phyloP scores from a whole-genome alignment of 495 filamentous ascomycete species.

The Xylaria castorea region DNA sequence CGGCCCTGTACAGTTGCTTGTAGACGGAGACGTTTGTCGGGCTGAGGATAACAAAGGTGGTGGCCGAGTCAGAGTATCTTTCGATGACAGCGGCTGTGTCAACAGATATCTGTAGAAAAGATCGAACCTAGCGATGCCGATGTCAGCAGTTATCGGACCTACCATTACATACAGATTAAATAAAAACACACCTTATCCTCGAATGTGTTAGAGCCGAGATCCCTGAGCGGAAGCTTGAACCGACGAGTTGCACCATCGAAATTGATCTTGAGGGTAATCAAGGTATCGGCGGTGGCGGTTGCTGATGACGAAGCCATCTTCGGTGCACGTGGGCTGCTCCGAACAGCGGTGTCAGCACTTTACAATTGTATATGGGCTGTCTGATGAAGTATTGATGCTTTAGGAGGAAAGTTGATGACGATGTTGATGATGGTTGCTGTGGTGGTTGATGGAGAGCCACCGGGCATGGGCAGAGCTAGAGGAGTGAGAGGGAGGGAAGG shows the following conservation, averaged over 20 bases:
- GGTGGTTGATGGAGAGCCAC: constrained; percentile 17
- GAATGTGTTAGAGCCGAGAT: constrained; percentile 77
- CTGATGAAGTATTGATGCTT: not conserved
- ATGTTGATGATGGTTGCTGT: not conserved
- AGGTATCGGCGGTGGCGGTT: constrained; percentile 59
- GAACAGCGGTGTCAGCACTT: constrained; percentile 9
- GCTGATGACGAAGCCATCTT: constrained; percentile 40
- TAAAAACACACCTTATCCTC: constrained; percentile 80
- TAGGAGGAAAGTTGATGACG: not conserved
- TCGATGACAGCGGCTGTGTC: constrained; percentile 78
- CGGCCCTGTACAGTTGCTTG: constrained; percentile 95
- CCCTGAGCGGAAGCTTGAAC: constrained; percentile 88
- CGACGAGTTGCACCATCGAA: constrained; percentile 70
- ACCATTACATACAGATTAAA: not conserved
- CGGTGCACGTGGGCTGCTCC: constrained; percentile 3
- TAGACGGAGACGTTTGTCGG: constrained; percentile 79
- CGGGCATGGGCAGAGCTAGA: not conserved
- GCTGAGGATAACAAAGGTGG: constrained; percentile 79
- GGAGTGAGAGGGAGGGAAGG: constrained; percentile 14
- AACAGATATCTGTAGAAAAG: constrained; percentile 71
- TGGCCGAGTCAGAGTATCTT: constrained; percentile 94
- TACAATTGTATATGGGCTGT: not conserved
- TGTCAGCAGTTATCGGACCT: constrained; percentile 31
- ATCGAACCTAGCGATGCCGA: constrained; percentile 68
- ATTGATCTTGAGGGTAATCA: constrained; percentile 85